phyloP scores from a whole-genome alignment of 495 filamentous ascomycete species.

The Daldinia bambusicola region DNA sequence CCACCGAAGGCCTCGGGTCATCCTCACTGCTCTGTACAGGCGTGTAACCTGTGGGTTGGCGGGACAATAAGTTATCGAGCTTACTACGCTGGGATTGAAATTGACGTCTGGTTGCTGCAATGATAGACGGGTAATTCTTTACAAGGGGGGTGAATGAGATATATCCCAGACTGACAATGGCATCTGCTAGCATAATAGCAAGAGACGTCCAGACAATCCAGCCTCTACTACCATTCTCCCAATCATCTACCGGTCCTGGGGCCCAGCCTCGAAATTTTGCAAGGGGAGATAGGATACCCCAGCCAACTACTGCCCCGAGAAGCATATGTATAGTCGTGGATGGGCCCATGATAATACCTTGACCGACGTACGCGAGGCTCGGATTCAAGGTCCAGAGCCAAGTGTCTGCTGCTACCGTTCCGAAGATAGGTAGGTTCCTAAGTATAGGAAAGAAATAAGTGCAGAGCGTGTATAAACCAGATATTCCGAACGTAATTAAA shows the following conservation, averaged over 20 bases:
- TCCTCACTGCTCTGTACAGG: slow-evolving; percentile 35
- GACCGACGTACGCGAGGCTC: slow-evolving; percentile 91
- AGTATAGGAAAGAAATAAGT: slow-evolving; percentile 92
- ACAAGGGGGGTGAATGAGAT: slow-evolving; percentile 71
- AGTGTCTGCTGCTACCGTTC: slow-evolving; percentile 72
- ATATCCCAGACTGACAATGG: slow-evolving; percentile 86
- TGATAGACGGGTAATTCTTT: slow-evolving; percentile 28
- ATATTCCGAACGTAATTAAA: slow-evolving; percentile 62
- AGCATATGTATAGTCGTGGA: slow-evolving; percentile 96
- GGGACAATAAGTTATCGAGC: slow-evolving; percentile 32
- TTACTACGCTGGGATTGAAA: slow-evolving; percentile 35
- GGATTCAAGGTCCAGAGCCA: slow-evolving; percentile 99
- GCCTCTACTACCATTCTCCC: slow-evolving; percentile 91
- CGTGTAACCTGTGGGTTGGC: slow-evolving; percentile 28
- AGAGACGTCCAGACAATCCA: slow-evolving; percentile 98
- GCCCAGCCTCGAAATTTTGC: slow-evolving; percentile 91
- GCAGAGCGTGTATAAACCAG: slow-evolving; percentile 74
- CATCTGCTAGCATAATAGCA: slow-evolving; percentile 96
- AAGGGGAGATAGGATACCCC: slow-evolving; percentile 89
- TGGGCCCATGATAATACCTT: slow-evolving; percentile 89
- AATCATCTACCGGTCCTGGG: slow-evolving; percentile 83
- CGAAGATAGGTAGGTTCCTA: slow-evolving; percentile 86
- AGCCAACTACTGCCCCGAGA: slow-evolving; percentile 87
- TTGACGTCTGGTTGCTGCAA: slow-evolving; percentile 23
- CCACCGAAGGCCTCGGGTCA: slow-evolving; percentile 31